phyloP scores from a whole-genome alignment of 352 stramenopile species.

The Phytophthora quininea region DNA sequence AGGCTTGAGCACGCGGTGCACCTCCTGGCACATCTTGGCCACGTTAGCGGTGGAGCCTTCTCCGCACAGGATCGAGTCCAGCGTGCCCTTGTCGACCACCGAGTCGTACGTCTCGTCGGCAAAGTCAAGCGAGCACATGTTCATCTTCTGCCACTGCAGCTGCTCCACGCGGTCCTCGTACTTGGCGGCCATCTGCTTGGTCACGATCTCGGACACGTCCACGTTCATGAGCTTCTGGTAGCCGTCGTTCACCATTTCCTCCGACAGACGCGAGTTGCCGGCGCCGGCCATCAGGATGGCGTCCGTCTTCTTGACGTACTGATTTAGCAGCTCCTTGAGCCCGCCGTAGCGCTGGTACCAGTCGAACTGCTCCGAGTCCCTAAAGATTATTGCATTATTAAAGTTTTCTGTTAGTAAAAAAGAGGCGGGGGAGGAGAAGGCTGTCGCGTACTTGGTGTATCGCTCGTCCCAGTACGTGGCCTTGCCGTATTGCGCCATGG shows the following conservation, averaged over 20 bases:
- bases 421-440: neutral
- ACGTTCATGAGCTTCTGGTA: conserved; percentile 96
- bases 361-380: conserved; percentile 94
- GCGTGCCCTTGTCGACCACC: conserved; percentile 95
- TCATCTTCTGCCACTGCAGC: conserved; percentile 96
- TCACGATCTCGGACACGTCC: conserved; percentile 93
- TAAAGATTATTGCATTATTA: conserved; percentile 18
- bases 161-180: conserved; percentile 92
- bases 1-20: conserved; percentile 94
- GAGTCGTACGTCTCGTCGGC: conserved; percentile 94
- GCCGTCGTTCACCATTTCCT: conserved; percentile 96
- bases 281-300: conserved; percentile 92
- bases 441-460: conserved; percentile 89
- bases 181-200: conserved; percentile 95
- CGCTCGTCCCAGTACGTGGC: conserved; percentile 94
- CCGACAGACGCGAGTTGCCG: conserved; percentile 94
- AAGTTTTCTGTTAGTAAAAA: neutral
- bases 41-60: conserved; percentile 96
- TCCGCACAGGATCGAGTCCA: conserved; percentile 96
- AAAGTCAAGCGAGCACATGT: conserved; percentile 94
- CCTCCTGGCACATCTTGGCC: conserved; percentile 95
- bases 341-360: conserved; percentile 95
- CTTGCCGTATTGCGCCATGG: conserved; percentile 93
- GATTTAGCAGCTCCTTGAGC: conserved; percentile 87
- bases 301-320: conserved; percentile 96